phyloP scores from a whole-genome alignment of 768 basidiomycete species.

The Mycena maculata region DNA sequence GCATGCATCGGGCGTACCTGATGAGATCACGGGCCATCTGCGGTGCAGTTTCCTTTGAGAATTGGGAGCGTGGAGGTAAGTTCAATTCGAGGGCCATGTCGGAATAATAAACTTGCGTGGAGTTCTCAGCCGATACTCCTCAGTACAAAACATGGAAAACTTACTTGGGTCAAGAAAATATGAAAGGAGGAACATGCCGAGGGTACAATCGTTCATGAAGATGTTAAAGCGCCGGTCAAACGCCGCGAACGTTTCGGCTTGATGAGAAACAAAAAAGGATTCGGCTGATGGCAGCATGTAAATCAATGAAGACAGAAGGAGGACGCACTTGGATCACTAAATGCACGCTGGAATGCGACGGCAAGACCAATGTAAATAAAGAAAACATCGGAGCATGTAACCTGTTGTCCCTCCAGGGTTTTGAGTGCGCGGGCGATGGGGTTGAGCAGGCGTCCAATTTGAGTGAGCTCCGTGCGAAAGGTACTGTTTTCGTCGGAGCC shows the following conservation, averaged over 20 bases:
- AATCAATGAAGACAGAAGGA: neutral
- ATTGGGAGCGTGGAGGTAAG: neutral
- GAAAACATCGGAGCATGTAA: conserved; percentile 22
- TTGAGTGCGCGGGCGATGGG: conserved; percentile 14
- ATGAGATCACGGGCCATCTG: neutral
- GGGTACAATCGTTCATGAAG: conserved; percentile 19
- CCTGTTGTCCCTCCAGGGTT: conserved; percentile 1
- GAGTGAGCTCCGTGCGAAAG: neutral
- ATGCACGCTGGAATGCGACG: neutral
- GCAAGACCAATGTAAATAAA: conserved; percentile 5
- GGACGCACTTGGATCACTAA: conserved; percentile 1
- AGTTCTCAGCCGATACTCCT: neutral
- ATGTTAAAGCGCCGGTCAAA: conserved; percentile 15
- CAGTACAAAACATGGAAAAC: neutral
- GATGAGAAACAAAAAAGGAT: neutral
- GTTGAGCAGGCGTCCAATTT: conserved; percentile 17
- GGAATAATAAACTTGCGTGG: conserved; percentile 11
- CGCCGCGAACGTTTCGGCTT: neutral
- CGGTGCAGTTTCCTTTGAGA: neutral
- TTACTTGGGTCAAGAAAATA: conserved; percentile 20
- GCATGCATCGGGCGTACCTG: neutral
- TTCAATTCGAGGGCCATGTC: neutral
- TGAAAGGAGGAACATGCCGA: conserved; percentile 15
- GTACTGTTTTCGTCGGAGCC: neutral
- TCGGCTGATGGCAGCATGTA: neutral